A percentile compares a stretch with the other conserved stretches of the same genome.
Evolutionary conservation across 345 rosid species (phyloP).

Genomic region (Psidium guajava): DNA sequence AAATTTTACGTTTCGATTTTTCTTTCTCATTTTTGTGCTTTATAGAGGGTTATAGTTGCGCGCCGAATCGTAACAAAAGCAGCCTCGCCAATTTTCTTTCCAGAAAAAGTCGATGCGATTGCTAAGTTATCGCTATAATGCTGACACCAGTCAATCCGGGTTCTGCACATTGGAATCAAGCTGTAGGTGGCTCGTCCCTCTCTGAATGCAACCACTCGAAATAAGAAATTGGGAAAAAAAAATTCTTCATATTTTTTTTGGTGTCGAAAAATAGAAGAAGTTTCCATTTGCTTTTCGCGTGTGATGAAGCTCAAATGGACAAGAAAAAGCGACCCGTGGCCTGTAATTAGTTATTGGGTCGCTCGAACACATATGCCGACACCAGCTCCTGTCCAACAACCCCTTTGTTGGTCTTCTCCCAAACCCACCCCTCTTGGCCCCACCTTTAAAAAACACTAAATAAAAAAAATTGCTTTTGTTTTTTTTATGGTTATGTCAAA

Average conservation of each 20-base stretch:
- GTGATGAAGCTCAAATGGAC: background rate
- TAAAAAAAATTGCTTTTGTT: no score
- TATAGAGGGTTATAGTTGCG: rapidly evolving
- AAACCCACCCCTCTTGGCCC: background rate
- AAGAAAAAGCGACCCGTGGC: slow-evolving; percentile 8
- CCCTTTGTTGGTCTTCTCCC: background rate
- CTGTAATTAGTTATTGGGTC: slow-evolving; percentile 25
- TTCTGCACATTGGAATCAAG: background rate
- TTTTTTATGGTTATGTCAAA: no score
- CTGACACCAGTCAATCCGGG: background rate
- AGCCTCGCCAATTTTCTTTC: background rate
- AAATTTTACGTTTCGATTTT: no score
- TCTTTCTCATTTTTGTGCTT: no score
- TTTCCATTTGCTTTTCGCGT: background rate
- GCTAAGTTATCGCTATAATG: background rate
- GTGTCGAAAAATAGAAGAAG: background rate
- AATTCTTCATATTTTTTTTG: background rate
- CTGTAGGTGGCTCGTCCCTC: background rate
- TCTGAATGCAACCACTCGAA: background rate
- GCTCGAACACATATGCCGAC: slow-evolving; percentile 20
- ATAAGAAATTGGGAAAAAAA: background rate
- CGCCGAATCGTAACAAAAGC: background rate
- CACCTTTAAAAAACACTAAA: background rate
- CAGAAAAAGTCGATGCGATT: background rate
- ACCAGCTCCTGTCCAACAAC: slow-evolving; percentile 32